Conservation (phyloP, 2,329 filamentous ascomycete genomes). For the Sporothrix protearum region DNA sequence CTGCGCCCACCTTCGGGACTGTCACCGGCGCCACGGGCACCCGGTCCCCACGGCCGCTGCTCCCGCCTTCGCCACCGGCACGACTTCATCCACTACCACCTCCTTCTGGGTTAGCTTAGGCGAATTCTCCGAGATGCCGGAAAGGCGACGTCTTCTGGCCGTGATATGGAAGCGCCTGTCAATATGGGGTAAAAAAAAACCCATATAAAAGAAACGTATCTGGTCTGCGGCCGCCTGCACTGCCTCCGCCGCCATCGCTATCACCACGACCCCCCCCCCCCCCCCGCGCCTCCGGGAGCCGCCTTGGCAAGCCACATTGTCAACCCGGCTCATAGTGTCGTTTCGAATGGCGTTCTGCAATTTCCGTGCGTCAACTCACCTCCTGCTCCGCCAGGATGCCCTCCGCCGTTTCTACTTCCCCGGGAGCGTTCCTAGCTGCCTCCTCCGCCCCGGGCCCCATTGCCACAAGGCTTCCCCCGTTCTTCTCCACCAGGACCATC, state of each 20-base stretch:
- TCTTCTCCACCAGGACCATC: not conserved
- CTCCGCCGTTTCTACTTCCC: constrained; percentile 30
- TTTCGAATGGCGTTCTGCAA: not conserved
- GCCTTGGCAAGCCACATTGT: not conserved
- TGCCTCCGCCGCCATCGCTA: not conserved
- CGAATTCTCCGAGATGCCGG: not conserved
- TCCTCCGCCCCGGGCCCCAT: not conserved
- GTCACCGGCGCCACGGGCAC: no score
- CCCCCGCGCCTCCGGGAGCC: not conserved
- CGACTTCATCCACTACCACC: constrained; percentile 29
- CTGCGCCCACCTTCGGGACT: constrained; percentile 22
- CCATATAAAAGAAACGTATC: no score
- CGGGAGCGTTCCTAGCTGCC: constrained; percentile 11
- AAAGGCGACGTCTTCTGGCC: not conserved
- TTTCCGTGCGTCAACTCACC: not conserved
- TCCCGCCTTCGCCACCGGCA: not conserved
- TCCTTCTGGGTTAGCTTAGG: constrained; percentile 26
- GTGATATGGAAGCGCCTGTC: not conserved
- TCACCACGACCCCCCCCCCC: no score
- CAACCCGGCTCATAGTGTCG: not conserved
- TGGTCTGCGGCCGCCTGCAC: not conserved
- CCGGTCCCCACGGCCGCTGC: no score
- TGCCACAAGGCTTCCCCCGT: not conserved
- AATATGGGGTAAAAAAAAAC: no score
- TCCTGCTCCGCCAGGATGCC: constrained; percentile 16